Evolutionary conservation across 139 green algal species (phyloP).

Genomic region (Tetradesmus lagerheimii): DNA sequence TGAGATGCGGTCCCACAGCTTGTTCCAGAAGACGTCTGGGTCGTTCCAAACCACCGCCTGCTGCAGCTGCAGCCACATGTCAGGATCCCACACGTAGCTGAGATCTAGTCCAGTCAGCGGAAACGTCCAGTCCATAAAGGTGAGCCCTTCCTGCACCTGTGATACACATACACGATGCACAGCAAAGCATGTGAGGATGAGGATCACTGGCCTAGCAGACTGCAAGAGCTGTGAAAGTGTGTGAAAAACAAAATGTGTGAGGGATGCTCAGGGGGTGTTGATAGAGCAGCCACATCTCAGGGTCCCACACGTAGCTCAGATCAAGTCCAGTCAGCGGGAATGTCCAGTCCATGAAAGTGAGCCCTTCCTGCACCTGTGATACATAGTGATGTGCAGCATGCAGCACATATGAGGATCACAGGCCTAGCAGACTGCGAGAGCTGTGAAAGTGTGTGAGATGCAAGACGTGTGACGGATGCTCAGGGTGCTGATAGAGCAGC

Average conservation of each 20-base stretch:
- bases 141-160: conserved; percentile 40
- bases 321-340: conserved; percentile 50
- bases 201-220: neutral
- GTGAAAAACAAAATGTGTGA: too few relatives aligned
- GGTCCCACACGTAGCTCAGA: conserved; percentile 61
- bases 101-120: conserved; percentile 58
- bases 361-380: neutral
- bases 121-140: conserved; percentile 73
- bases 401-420: neutral
- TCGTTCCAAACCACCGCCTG: conserved; percentile 59
- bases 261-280: neutral
- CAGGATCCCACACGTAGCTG: conserved; percentile 67
- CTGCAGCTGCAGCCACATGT: conserved; percentile 68
- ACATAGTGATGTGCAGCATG: too few relatives aligned
- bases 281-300: conserved; percentile 57
- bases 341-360: conserved; percentile 65
- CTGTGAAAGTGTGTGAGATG: too few relatives aligned
- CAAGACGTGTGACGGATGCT: too few relatives aligned
- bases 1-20: conserved; percentile 62
- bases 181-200: neutral
- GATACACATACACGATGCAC: neutral
- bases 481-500: conserved; percentile 9
- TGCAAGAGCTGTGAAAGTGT: too few relatives aligned
- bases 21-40: conserved; percentile 64
- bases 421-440: too few relatives aligned